These are phyloP conservation scores for Macrolepiota dolichaula DNA, from an alignment of 768 basidiomycete species.

Conservation along the genomic window DNA sequence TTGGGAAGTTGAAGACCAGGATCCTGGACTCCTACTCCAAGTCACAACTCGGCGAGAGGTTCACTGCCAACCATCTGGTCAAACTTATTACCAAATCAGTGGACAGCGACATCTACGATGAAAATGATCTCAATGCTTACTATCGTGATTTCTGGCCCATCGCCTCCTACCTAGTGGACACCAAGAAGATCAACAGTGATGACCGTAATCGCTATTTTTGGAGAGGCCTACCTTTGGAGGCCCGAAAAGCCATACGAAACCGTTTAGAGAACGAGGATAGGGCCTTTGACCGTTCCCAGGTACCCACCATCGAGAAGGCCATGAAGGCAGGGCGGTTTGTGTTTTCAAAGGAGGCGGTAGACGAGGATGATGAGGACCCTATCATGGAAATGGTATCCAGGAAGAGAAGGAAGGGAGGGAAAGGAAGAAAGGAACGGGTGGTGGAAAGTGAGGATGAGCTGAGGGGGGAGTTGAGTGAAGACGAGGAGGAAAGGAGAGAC, in stretches of 20 bases:
- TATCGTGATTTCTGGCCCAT: neutral
- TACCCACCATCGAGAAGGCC: neutral
- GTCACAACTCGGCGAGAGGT: neutral
- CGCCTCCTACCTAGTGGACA: neutral
- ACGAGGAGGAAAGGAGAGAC: neutral
- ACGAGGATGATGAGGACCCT: neutral
- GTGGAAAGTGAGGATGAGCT: neutral
- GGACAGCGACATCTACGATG: neutral
- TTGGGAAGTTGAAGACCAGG: neutral
- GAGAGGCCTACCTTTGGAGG: neutral
- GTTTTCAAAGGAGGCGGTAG: neutral
- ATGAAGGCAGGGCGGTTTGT: neutral
- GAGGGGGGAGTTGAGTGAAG: neutral
- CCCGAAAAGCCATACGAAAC: neutral
- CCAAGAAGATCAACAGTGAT: neutral
- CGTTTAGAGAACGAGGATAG: neutral
- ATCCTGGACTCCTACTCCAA: neutral
- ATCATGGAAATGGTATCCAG: no score
- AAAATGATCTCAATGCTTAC: neutral
- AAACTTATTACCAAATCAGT: neutral
- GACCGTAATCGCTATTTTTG: neutral
- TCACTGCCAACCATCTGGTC: neutral
- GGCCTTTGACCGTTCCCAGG: neutral
- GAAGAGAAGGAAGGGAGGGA: neutral
- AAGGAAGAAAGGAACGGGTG: neutral